phyloP scores from a whole-genome alignment of 805 yeast species.

The Saturnispora ahearnii region DNA sequence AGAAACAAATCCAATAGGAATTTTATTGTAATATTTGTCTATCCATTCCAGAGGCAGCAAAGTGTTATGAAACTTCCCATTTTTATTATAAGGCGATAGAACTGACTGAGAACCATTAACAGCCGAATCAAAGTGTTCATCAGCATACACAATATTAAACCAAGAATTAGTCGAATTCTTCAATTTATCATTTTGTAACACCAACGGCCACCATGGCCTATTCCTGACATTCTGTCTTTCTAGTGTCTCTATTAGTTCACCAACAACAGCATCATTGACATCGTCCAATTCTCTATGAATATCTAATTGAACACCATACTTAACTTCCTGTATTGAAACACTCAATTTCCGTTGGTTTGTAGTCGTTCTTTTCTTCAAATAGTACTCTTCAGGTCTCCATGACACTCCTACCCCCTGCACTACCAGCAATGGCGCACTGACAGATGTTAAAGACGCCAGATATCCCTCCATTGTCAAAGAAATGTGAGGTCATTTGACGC shows the following conservation, averaged over 20 bases:
- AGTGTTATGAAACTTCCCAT: conserved; percentile 33
- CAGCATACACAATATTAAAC: conserved; percentile 11
- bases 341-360: conserved; percentile 10
- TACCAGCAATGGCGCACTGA: conserved; percentile 33
- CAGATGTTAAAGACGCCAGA: conserved; percentile 27
- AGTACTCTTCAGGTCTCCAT: conserved; percentile 1
- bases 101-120: conserved; percentile 19
- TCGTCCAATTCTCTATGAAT: conserved; percentile 21
- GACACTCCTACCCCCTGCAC: conserved; percentile 32
- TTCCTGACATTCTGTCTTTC: conserved; percentile 6
- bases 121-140: conserved; percentile 6
- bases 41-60: conserved; percentile 43
- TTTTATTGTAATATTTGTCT: conserved; percentile 36
- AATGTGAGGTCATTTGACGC: neutral
- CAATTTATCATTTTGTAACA: neutral
- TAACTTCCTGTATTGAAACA: neutral
- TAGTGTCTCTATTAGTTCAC: conserved; percentile 6
- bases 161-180: conserved; percentile 5
- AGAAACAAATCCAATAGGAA: conserved; percentile 41
- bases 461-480: conserved; percentile 30
- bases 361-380: conserved; percentile 1
- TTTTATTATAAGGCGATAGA: conserved; percentile 36
- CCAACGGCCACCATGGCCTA: conserved; percentile 12
- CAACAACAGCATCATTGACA: conserved; percentile 15
- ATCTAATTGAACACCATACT: conserved; percentile 11